phyloP scores from a whole-genome alignment of 495 filamentous ascomycete genomes.

The Penicillium simplicissimum region DNA sequence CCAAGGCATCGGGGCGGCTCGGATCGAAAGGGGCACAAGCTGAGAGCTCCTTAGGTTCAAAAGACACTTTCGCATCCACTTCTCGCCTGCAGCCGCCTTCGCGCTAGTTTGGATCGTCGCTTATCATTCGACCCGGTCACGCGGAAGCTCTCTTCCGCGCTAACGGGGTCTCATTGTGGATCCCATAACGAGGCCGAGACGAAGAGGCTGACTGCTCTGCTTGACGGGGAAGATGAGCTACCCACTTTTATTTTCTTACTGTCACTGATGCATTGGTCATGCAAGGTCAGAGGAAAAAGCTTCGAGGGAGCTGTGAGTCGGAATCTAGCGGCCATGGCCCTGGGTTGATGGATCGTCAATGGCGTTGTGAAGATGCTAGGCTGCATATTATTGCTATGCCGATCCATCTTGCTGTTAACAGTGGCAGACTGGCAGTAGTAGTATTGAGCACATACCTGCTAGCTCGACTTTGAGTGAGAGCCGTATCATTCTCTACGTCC shows the following conservation, averaged over 20 bases:
- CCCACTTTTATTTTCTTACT: slow-evolving; percentile 5
- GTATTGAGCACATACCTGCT: not conserved
- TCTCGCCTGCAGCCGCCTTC: slow-evolving; percentile 9
- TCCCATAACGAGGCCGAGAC: not conserved
- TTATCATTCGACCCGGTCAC: slow-evolving; percentile 19
- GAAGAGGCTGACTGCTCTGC: not conserved
- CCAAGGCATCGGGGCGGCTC: not conserved
- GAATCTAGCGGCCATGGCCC: not conserved
- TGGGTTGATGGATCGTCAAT: slow-evolving; percentile 3
- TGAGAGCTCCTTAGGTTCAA: not conserved
- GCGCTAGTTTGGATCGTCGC: slow-evolving; percentile 17
- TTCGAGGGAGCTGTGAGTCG: not conserved
- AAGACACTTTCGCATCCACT: slow-evolving; percentile 12
- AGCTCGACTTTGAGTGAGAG: not conserved
- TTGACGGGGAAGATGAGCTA: not conserved
- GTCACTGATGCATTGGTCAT: not conserved
- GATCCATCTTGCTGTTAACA: not conserved
- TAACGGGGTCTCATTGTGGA: slow-evolving; percentile 5
- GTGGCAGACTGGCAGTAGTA: too few species aligned
- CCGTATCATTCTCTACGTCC: too few species aligned
- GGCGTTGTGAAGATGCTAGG: not conserved
- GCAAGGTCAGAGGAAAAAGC: not conserved
- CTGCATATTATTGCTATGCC: not conserved
- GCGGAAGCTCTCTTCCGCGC: slow-evolving; percentile 17
- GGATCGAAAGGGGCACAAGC: not conserved